phyloP scores from a whole-genome alignment of 1,139 yeast genomes.

The Candida sp. region DNA sequence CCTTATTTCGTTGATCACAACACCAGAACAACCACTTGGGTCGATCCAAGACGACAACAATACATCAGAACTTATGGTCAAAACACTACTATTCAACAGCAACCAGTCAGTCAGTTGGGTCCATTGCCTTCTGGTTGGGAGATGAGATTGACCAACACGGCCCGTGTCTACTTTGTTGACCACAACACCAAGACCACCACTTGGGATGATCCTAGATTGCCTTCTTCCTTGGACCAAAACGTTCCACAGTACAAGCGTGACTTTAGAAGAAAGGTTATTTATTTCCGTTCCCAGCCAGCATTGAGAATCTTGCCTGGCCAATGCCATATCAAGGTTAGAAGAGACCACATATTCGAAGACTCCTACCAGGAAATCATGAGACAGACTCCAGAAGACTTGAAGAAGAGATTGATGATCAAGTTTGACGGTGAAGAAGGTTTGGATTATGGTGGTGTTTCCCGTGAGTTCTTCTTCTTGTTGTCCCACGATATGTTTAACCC shows the following conservation, averaged over 20 bases:
- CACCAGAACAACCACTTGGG: constrained; percentile 99
- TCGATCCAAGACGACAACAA: constrained; percentile 98
- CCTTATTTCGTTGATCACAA: constrained; percentile 98
- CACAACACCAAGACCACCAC: constrained; percentile 99
- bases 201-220: constrained; percentile 99
- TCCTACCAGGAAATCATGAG: constrained; percentile 99
- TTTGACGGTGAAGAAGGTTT: constrained; percentile 99
- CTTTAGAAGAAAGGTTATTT: constrained; percentile 95
- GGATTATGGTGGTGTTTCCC: constrained; percentile 98
- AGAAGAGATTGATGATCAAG: constrained; percentile 96
- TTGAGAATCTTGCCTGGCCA: constrained; percentile 97
- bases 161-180: constrained; percentile 97
- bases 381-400: constrained; percentile 97
- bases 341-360: constrained; percentile 97
- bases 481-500: constrained; percentile 99
- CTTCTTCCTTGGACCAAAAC: constrained; percentile 95
- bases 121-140: constrained; percentile 99
- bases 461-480: constrained; percentile 94
- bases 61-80: constrained; percentile 95
- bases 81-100: constrained; percentile 91
- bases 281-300: constrained; percentile 98
- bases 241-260: constrained; percentile 99
- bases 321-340: constrained; percentile 96
- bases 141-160: constrained; percentile 98
- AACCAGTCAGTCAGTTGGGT: constrained; percentile 98